phyloP scores from a whole-genome alignment of 345 rosid genomes.

The Lumnitzera racemosa region DNA sequence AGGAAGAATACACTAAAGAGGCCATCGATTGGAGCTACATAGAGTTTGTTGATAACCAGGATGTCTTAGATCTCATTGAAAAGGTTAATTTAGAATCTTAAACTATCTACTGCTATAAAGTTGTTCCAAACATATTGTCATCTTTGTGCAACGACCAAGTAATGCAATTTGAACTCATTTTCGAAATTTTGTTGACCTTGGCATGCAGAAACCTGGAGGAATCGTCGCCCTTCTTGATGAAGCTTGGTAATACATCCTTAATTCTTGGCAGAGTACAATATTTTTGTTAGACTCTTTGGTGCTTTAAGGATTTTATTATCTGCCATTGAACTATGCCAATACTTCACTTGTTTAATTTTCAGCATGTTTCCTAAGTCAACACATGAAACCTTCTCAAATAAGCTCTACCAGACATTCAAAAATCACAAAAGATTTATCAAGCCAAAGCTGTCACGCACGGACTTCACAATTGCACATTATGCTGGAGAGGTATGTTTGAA shows the following conservation, averaged over 20 bases:
- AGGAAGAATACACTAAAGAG: constrained; percentile 95
- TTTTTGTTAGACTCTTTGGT: neutral
- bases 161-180: neutral
- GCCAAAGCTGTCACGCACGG: constrained; percentile 94
- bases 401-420: constrained; percentile 93
- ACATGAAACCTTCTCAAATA: constrained; percentile 90
- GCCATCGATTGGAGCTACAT: constrained; percentile 93
- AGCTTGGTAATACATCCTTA: constrained; percentile 13
- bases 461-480: constrained; percentile 82
- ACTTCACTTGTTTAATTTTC: constrained; percentile 18
- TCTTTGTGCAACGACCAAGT: too few relatives aligned
- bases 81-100: constrained; percentile 37
- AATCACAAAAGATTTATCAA: constrained; percentile 82
- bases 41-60: constrained; percentile 96
- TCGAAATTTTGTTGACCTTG: neutral
- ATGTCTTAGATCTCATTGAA: constrained; percentile 89
- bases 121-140: neutral
- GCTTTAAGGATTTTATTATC: constrained; percentile 1
- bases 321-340: neutral
- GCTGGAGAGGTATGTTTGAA: constrained; percentile 74
- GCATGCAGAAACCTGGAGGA: constrained; percentile 22
- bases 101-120: neutral
- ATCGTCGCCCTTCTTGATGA: constrained; percentile 20
- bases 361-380: constrained; percentile 99
- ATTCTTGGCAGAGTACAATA: neutral